These are phyloP conservation scores for Rhodotorula diobovata DNA, from an alignment of 768 basidiomycete genomes.

Conservation along the genomic window DNA sequence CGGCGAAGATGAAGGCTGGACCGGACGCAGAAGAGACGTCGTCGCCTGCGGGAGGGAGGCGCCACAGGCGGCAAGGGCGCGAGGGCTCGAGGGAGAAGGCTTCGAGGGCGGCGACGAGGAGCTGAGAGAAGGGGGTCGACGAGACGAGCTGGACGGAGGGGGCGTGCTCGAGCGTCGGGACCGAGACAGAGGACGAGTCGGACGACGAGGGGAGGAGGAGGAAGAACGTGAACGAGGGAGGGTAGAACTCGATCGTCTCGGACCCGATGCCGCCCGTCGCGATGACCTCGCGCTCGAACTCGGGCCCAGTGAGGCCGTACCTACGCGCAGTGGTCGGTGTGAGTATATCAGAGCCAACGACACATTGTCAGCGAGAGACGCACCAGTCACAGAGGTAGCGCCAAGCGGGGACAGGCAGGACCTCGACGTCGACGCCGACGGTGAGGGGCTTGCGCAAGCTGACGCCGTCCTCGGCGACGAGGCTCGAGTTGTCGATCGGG, in stretches of 20 bases:
- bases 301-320: constrained; percentile 62
- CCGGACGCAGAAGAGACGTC: constrained; percentile 45
- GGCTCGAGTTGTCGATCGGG: constrained; percentile 67
- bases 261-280: constrained; percentile 55
- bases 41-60: constrained; percentile 46
- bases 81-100: constrained; percentile 30
- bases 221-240: constrained; percentile 61
- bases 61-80: constrained; percentile 59
- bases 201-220: constrained; percentile 50
- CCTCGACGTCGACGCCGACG: constrained; percentile 68
- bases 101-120: constrained; percentile 45
- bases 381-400: constrained; percentile 64
- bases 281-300: constrained; percentile 66
- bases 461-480: constrained; percentile 59
- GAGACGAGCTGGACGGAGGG: constrained; percentile 54
- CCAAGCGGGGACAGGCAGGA: constrained; percentile 71
- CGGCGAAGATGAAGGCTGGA: constrained; percentile 38
- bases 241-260: constrained; percentile 65
- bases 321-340: constrained; percentile 52
- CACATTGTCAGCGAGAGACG: too few species aligned
- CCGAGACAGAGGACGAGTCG: constrained; percentile 44
- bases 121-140: constrained; percentile 51
- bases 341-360: too few species aligned
- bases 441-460: constrained; percentile 44
- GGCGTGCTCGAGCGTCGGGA: constrained; percentile 36